phyloP scores from a whole-genome alignment of 129 eudicot species.

The carrot (Daucus carota) region DNA sequence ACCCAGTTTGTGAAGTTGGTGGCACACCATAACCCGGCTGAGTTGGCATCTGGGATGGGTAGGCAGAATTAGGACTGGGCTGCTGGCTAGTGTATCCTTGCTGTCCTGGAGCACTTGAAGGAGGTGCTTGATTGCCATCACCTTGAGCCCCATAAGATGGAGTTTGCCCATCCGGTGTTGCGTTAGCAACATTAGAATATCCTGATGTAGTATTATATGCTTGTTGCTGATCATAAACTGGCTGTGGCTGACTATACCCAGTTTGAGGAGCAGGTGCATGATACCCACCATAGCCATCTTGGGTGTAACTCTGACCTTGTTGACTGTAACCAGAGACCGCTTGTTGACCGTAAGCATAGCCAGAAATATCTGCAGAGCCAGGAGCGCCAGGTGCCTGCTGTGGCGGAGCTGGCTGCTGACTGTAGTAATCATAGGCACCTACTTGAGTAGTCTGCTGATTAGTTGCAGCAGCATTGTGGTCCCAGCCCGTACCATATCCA shows the following conservation, averaged over 20 bases:
- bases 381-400: constrained; percentile 46
- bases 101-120: constrained; percentile 29
- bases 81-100: constrained; percentile 46
- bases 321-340: constrained; percentile 37
- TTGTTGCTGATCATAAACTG: constrained; percentile 67
- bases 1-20: constrained; percentile 37
- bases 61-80: constrained; percentile 44
- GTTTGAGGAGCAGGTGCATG: constrained; percentile 35
- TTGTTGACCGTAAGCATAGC: constrained; percentile 50
- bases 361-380: constrained; percentile 43
- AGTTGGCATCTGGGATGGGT: constrained; percentile 48
- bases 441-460: constrained; percentile 59
- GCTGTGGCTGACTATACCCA: constrained; percentile 53
- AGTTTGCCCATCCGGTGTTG: constrained; percentile 58
- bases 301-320: constrained; percentile 68
- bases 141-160: constrained; percentile 59
- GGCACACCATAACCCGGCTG: constrained; percentile 71
- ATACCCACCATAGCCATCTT: constrained; percentile 85
- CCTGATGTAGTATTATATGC: constrained; percentile 35
- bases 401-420: constrained; percentile 62
- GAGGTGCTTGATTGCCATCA: constrained; percentile 59
- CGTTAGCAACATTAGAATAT: constrained; percentile 44
- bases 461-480: constrained; percentile 42
- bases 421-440: constrained; percentile 69
- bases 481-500: constrained; percentile 80